Conservation (phyloP, 2,329 filamentous ascomycete genomes). For the Annulohypoxylon truncatum region DNA sequence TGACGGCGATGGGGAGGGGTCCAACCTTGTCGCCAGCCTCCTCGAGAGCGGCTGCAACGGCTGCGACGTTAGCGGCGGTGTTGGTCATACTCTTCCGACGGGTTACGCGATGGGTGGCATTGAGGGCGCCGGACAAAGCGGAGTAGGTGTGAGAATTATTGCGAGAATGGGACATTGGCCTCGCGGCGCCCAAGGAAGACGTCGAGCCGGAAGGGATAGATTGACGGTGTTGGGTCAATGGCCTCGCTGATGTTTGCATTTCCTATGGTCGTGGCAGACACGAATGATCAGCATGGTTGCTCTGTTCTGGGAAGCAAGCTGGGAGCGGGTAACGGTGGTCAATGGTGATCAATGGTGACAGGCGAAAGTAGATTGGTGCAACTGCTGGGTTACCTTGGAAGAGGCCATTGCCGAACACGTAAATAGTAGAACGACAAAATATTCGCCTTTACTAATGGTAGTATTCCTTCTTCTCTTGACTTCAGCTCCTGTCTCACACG, state of each 20-base stretch:
- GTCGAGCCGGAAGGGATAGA: constrained; percentile 68
- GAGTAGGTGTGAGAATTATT: constrained; percentile 85
- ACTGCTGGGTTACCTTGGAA: constrained; percentile 64
- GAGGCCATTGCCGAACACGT: constrained; percentile 67
- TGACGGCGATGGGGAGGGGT: constrained; percentile 68
- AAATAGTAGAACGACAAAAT: constrained; percentile 45
- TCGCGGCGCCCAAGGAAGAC: constrained; percentile 68
- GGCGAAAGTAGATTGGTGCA: constrained; percentile 44
- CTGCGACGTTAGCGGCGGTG: constrained; percentile 77
- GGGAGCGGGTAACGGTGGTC: constrained; percentile 14
- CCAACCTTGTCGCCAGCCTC: constrained; percentile 70
- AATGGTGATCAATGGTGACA: neutral
- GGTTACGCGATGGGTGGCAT: constrained; percentile 85
- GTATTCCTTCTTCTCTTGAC: constrained; percentile 16
- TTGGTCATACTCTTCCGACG: constrained; percentile 94
- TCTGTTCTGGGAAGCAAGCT: constrained; percentile 46
- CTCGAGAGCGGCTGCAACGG: constrained; percentile 77
- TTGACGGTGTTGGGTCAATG: constrained; percentile 72
- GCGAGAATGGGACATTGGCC: constrained; percentile 73
- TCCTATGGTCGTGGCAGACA: constrained; percentile 59
- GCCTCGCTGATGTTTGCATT: constrained; percentile 73
- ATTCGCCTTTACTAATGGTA: constrained; percentile 26
- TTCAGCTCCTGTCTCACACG: constrained; percentile 40
- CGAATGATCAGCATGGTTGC: constrained; percentile 53
- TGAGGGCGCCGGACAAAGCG: constrained; percentile 79